These are phyloP conservation scores for Clavaria fumosa DNA, from an alignment of 768 basidiomycete genomes.

Conservation along the genomic window DNA sequence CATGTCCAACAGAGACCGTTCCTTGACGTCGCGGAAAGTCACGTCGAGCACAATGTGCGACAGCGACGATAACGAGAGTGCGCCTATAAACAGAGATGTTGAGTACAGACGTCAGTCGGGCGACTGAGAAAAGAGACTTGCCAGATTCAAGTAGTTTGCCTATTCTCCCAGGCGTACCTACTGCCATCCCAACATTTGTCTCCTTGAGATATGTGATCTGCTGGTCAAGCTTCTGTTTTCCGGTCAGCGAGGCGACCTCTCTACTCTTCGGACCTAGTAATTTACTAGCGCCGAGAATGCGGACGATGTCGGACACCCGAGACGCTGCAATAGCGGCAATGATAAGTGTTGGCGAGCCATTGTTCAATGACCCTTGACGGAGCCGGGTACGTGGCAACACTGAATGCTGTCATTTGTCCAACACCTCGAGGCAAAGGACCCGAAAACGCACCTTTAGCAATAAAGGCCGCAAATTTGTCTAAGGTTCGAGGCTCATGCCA, in stretches of 20 bases:
- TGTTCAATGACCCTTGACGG: conserved; percentile 56
- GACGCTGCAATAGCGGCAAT: conserved; percentile 82
- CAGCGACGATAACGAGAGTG: conserved; percentile 54
- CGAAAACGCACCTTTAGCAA: conserved; percentile 62
- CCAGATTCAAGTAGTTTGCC: conserved; percentile 74
- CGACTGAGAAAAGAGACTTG: conserved; percentile 18
- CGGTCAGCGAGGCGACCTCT: conserved; percentile 90
- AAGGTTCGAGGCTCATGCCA: conserved; percentile 63
- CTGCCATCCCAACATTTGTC: conserved; percentile 80
- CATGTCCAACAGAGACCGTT: conserved; percentile 60
- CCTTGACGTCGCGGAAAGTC: conserved; percentile 61
- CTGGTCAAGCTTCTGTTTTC: conserved; percentile 82
- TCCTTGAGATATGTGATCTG: conserved; percentile 71
- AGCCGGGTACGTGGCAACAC: conserved; percentile 59
- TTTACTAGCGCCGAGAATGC: conserved; percentile 51
- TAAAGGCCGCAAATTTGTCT: conserved; percentile 60
- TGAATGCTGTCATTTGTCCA: too few species aligned
- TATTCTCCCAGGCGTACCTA: conserved; percentile 83
- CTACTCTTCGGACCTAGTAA: conserved; percentile 72
- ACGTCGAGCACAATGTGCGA: conserved; percentile 76
- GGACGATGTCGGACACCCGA: conserved; percentile 77
- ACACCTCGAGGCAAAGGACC: conserved; percentile 3
- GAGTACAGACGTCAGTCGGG: too few species aligned
- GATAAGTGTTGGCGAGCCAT: conserved; percentile 77
- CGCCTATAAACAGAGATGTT: conserved; percentile 40